These are phyloP conservation scores for Pontederia crassipes DNA, from an alignment of 176 grass and related monocot genomes.

Conservation along the genomic window DNA sequence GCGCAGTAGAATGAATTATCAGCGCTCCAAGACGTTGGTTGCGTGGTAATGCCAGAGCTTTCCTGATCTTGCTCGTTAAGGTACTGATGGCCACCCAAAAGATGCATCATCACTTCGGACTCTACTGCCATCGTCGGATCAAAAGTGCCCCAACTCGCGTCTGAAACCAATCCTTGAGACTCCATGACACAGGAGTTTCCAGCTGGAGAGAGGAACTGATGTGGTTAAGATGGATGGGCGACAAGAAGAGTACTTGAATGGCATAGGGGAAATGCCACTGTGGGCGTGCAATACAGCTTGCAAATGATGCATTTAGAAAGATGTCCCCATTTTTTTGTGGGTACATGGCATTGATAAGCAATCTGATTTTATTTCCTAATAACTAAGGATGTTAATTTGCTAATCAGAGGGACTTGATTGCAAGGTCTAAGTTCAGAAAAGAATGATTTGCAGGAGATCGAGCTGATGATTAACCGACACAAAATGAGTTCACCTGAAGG, in stretches of 20 bases:
- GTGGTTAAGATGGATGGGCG: conserved; percentile 13
- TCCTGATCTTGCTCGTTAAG: conserved; percentile 25
- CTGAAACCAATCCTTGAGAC: conserved; percentile 32
- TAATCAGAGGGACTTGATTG: too few relatives aligned
- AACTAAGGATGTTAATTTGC: too few relatives aligned
- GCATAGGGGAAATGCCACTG: too few relatives aligned
- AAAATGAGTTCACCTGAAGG: too few relatives aligned
- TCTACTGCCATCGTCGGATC: conserved; percentile 17
- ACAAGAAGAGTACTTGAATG: background rate
- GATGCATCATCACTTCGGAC: conserved; percentile 46
- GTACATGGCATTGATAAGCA: too few relatives aligned
- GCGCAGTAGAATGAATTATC: conserved; percentile 25
- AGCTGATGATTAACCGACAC: too few relatives aligned
- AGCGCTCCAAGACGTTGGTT: conserved; percentile 20
- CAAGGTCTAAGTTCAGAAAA: too few relatives aligned
- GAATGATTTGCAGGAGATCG: too few relatives aligned
- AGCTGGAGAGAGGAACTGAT: conserved; percentile 15
- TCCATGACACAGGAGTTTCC: conserved; percentile 32
- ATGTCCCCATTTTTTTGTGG: too few relatives aligned
- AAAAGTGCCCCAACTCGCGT: conserved; percentile 31
- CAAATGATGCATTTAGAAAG: too few relatives aligned
- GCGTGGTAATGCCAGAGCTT: background rate
- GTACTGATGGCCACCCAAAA: conserved; percentile 31
- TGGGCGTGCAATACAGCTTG: too few relatives aligned
- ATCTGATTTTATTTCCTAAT: too few relatives aligned